phyloP scores from a whole-genome alignment of 345 rosid genomes.

The Hypericum androsaemum region DNA sequence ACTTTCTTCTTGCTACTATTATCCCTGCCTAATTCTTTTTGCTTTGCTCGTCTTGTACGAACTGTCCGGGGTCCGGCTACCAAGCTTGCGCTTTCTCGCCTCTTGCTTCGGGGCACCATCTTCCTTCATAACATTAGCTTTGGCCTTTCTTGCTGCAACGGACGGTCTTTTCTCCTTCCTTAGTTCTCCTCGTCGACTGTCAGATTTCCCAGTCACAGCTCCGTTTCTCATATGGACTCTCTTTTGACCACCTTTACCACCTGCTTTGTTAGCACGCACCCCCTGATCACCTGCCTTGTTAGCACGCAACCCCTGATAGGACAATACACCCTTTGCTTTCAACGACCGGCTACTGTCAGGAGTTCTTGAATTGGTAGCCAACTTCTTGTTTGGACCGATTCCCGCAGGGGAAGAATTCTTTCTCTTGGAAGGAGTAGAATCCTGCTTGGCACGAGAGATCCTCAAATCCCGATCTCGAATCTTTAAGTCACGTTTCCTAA shows the following conservation, averaged over 20 bases:
- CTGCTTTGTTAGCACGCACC: conserved; percentile 60
- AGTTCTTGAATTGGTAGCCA: conserved; percentile 31
- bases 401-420: conserved; percentile 26
- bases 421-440: conserved; percentile 65
- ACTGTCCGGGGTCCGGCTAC: conserved; percentile 47
- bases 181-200: conserved; percentile 22
- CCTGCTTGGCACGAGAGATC: conserved; percentile 44
- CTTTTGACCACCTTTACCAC: conserved; percentile 34
- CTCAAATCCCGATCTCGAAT: conserved; percentile 72
- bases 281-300: conserved; percentile 77
- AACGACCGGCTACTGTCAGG: conserved; percentile 16
- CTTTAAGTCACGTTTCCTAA: conserved; percentile 55
- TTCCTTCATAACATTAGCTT: conserved; percentile 27
- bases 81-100: conserved; percentile 64
- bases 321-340: conserved; percentile 24
- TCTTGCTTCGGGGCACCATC: conserved; percentile 32
- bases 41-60: conserved; percentile 45
- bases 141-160: conserved; percentile 77
- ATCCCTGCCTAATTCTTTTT: conserved; percentile 27
- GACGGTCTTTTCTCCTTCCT: conserved; percentile 54
- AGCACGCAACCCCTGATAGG: conserved; percentile 84
- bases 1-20: neutral
- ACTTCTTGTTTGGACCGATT: conserved; percentile 37
- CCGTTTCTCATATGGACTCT: conserved; percentile 31
- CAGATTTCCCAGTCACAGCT: conserved; percentile 27